phyloP scores from a whole-genome alignment of 495 filamentous ascomycete genomes.

The Jackrogersella minutella region DNA sequence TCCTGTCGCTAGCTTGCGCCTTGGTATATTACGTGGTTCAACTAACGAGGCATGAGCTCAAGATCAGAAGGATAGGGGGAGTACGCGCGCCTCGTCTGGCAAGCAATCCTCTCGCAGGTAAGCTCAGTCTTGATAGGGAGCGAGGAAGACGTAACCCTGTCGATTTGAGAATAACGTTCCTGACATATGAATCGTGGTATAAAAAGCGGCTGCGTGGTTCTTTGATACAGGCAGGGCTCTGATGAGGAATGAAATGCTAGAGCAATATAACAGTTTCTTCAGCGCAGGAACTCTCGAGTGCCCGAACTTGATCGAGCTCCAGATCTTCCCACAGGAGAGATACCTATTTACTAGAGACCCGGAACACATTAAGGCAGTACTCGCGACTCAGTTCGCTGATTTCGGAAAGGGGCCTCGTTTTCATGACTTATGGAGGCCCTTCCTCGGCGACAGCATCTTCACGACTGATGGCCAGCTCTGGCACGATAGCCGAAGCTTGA shows the following conservation, averaged over 20 bases:
- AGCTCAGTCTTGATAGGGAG: slow-evolving; percentile 1
- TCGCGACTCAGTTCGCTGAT: slow-evolving; percentile 63
- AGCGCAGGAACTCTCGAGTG: slow-evolving; percentile 44
- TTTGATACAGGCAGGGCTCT: slow-evolving; percentile 31
- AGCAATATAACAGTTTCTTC: slow-evolving; percentile 44
- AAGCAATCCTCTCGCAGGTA: slow-evolving; percentile 32
- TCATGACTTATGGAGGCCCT: slow-evolving; percentile 59
- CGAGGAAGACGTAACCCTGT: not conserved
- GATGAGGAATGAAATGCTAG: slow-evolving; percentile 46
- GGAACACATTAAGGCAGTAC: slow-evolving; percentile 65
- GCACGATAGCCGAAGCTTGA: slow-evolving; percentile 60
- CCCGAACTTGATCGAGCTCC: slow-evolving; percentile 51
- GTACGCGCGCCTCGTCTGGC: slow-evolving; percentile 24
- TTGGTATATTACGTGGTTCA: slow-evolving; percentile 25
- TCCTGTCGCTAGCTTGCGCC: slow-evolving; percentile 10
- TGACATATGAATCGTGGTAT: slow-evolving; percentile 8
- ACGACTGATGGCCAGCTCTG: slow-evolving; percentile 64
- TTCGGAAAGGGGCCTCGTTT: slow-evolving; percentile 64
- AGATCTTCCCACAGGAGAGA: slow-evolving; percentile 45
- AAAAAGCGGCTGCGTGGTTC: slow-evolving; percentile 24
- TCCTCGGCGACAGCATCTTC: slow-evolving; percentile 67
- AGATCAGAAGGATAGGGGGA: slow-evolving; percentile 37
- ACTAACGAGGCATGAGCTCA: slow-evolving; percentile 24
- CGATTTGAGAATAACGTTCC: not conserved
- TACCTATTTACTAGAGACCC: slow-evolving; percentile 61